Evolutionary conservation across 305 asterid species (phyloP).

Genomic region (Solanum hybrid): DNA sequence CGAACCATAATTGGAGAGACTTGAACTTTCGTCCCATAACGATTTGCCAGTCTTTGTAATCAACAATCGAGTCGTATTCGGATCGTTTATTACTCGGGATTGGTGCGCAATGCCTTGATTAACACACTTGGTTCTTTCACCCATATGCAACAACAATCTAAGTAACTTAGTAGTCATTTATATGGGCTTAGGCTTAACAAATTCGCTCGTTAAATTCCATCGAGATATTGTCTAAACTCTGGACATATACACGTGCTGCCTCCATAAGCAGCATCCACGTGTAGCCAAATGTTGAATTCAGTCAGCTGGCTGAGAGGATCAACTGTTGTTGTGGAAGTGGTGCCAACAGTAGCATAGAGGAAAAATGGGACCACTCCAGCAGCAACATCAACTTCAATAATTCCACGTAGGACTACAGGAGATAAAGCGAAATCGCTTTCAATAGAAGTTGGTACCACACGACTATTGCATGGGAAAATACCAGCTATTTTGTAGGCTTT

Average conservation of each 20-base stretch:
- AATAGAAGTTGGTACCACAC: neutral
- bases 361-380: constrained; percentile 20
- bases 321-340: constrained; percentile 15
- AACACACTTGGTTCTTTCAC: constrained; percentile 10
- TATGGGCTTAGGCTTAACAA: constrained; percentile 22
- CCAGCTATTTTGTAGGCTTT: constrained; percentile 22
- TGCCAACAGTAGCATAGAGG: constrained; percentile 21
- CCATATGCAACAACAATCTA: constrained; percentile 25
- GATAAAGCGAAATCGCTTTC: constrained; percentile 11
- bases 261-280: constrained; percentile 23
- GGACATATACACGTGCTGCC: constrained; percentile 18
- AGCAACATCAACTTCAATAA: constrained; percentile 9
- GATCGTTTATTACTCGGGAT: constrained; percentile 16
- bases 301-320: constrained; percentile 6
- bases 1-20: constrained; percentile 15
- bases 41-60: constrained; percentile 22
- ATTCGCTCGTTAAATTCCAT: constrained; percentile 11
- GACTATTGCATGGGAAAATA: constrained; percentile 15
- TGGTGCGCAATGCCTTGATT: constrained; percentile 9
- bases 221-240: constrained; percentile 13
- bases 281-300: constrained; percentile 12
- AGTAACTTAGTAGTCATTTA: constrained; percentile 17
- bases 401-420: constrained; percentile 1
- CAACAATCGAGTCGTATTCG: constrained; percentile 9
- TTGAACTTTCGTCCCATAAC: constrained; percentile 21